A percentile compares a stretch with the other conserved stretches of the same genome.
These are phyloP conservation scores for Ceratorhiza oryzae-sativae DNA, from an alignment of 1,284 basidiomycete genomes.

Conservation along the genomic window DNA sequence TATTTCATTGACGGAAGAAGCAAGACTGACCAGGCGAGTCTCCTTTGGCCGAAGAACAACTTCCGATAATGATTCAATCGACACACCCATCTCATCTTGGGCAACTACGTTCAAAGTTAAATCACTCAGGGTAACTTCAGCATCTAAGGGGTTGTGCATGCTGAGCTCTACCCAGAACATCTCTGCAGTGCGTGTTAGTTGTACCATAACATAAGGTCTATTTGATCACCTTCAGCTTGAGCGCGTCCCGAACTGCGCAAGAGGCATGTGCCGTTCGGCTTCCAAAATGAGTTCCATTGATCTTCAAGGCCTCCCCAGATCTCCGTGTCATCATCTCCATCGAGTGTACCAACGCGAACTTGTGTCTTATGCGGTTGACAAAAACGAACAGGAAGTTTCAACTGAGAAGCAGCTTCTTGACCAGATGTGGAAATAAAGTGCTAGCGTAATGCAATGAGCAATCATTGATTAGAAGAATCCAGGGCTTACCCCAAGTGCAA, in stretches of 20 bases:
- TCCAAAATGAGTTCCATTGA: constrained; percentile 68
- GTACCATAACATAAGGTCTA: constrained; percentile 5
- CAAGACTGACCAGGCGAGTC: constrained; percentile 58
- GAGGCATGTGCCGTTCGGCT: constrained; percentile 51
- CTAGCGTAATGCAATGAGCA: constrained; percentile 52
- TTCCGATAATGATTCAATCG: constrained; percentile 66
- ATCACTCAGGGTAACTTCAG: constrained; percentile 69
- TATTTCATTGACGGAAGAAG: constrained; percentile 19
- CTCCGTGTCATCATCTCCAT: constrained; percentile 19
- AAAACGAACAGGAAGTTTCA: constrained; percentile 60
- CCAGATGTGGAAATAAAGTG: constrained; percentile 66
- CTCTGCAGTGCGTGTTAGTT: constrained; percentile 56
- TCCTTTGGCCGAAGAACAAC: constrained; percentile 65
- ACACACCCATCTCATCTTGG: constrained; percentile 49
- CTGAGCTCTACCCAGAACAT: constrained; percentile 76
- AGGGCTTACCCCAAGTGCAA: constrained; percentile 68
- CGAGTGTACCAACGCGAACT: constrained; percentile 55
- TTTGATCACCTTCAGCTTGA: constrained; percentile 63
- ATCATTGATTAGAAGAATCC: constrained; percentile 42
- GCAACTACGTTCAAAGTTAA: constrained; percentile 63
- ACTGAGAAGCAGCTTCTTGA: constrained; percentile 49
- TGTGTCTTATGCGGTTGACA: constrained; percentile 61
- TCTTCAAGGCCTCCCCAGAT: constrained; percentile 69
- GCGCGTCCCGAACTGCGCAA: constrained; percentile 65
- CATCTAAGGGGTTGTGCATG: constrained; percentile 71